Percentiles rank a stretch among this genome's conserved stretches.
phyloP scores from a whole-genome alignment of 306 rosid genomes.

The Castanospermum australe region DNA sequence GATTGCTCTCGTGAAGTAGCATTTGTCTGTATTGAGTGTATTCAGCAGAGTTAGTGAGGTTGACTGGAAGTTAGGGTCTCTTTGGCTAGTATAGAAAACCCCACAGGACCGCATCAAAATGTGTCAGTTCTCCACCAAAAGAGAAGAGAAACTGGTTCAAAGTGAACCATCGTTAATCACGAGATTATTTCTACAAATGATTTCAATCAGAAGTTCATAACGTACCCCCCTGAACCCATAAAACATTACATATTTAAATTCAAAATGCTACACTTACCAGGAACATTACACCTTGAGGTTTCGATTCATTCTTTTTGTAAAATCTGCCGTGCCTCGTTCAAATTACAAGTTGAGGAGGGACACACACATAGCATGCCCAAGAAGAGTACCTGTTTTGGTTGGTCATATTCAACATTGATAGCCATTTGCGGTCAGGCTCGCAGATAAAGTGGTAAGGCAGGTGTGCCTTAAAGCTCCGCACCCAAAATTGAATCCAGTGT shows the following conservation, averaged over 20 bases:
- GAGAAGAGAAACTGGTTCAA: not conserved
- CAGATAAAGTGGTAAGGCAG: no score
- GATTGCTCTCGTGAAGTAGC: constrained; percentile 39
- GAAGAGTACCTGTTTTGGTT: not conserved
- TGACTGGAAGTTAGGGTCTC: not conserved
- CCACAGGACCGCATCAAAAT: not conserved
- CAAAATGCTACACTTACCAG: not conserved
- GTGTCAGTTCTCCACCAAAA: not conserved
- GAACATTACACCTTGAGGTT: not conserved
- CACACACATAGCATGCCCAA: not conserved
- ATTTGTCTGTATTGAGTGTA: constrained; percentile 25
- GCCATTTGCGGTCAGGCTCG: not conserved
- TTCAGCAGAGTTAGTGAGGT: constrained; percentile 9
- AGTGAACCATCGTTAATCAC: not conserved
- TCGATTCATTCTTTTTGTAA: not conserved
- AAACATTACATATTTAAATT: not conserved
- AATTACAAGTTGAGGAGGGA: not conserved
- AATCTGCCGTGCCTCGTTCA: not conserved
- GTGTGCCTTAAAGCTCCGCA: no score
- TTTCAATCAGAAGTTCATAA: constrained; percentile 4
- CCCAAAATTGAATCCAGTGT: no score
- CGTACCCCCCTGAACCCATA: not conserved
- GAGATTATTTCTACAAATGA: not conserved
- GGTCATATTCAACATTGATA: constrained; percentile 12
- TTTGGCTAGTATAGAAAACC: not conserved